Evolutionary conservation across 2,329 filamentous ascomycete species (phyloP).

Genomic region (Ophiosphaerella narmari): DNA sequence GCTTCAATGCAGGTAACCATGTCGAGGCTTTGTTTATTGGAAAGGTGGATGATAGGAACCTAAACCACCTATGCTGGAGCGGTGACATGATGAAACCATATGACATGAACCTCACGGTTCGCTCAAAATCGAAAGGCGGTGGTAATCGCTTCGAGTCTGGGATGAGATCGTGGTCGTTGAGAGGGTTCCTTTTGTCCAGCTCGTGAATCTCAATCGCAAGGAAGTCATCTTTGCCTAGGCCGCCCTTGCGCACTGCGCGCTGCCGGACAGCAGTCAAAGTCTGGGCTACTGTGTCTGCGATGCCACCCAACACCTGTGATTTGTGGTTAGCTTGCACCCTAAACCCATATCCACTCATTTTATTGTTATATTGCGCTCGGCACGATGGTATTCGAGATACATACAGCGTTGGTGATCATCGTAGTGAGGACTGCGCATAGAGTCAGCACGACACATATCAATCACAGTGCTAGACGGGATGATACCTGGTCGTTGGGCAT

Average conservation of each 20-base stretch:
- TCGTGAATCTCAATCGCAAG: slow-evolving; percentile 88
- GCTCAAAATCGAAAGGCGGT: slow-evolving; percentile 92
- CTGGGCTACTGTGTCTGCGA: slow-evolving; percentile 96
- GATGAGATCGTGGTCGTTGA: slow-evolving; percentile 67
- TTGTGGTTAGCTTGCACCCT: slow-evolving; percentile 9
- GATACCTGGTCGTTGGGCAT: slow-evolving; percentile 83
- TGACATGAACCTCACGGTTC: slow-evolving; percentile 91
- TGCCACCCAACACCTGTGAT: slow-evolving; percentile 72
- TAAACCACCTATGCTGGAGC: slow-evolving; percentile 94
- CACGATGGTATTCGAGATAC: slow-evolving; percentile 26
- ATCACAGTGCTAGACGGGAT: not conserved
- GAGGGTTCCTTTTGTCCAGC: slow-evolving; percentile 78
- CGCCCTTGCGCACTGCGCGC: slow-evolving; percentile 67
- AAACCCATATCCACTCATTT: not conserved
- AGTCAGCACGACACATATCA: slow-evolving; percentile 16
- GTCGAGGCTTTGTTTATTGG: slow-evolving; percentile 75
- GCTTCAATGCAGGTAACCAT: slow-evolving; percentile 80
- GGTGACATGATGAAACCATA: slow-evolving; percentile 98
- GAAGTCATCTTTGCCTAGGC: slow-evolving; percentile 67
- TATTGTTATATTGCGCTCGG: not conserved
- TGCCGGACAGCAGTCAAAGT: slow-evolving; percentile 82
- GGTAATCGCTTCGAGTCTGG: slow-evolving; percentile 66
- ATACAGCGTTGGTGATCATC: slow-evolving; percentile 96
- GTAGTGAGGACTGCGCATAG: slow-evolving; percentile 78
- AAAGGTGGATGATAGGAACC: slow-evolving; percentile 79